Conservation (phyloP, 371 early-diverging fungal species). For the Lichtheimia corymbifera region DNA sequence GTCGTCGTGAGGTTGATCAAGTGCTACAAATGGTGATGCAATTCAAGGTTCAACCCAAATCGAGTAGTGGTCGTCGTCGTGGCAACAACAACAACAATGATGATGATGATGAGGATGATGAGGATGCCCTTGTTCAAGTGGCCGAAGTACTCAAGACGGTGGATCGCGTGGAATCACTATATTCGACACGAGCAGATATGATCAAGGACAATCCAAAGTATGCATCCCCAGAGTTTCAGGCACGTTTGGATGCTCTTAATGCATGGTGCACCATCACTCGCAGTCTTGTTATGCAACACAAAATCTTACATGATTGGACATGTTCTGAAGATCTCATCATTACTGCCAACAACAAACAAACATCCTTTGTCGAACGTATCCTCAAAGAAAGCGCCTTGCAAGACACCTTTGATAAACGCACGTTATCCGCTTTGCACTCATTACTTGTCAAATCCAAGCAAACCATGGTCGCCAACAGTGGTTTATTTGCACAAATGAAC, state of each 20-base stretch:
- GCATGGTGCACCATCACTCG: constrained; percentile 78
- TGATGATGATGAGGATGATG: constrained; percentile 17
- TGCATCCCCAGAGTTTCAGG: constrained; percentile 66
- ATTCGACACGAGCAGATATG: constrained; percentile 71
- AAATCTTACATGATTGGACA: constrained; percentile 82
- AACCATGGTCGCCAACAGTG: constrained; percentile 68
- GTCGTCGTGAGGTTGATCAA: constrained; percentile 62
- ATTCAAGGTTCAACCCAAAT: constrained; percentile 59
- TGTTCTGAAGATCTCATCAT: constrained; percentile 73
- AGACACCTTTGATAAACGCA: constrained; percentile 78
- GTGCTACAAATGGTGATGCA: constrained; percentile 67
- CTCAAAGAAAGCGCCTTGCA: constrained; percentile 80
- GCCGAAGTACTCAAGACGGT: constrained; percentile 69
- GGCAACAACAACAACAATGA: too few relatives aligned
- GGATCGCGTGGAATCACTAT: constrained; percentile 78
- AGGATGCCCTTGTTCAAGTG: constrained; percentile 61
- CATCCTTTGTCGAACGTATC: constrained; percentile 82
- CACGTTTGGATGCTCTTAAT: constrained; percentile 71
- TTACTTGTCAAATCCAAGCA: constrained; percentile 61
- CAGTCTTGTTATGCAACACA: constrained; percentile 69
- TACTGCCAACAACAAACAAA: constrained; percentile 31
- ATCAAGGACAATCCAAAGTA: constrained; percentile 71
- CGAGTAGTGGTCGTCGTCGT: neutral
- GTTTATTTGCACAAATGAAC: constrained; percentile 62
- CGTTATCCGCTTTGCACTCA: constrained; percentile 58